Percentiles rank a stretch among this genome's conserved stretches.
These are phyloP conservation scores for Fusarium sp. DNA, from an alignment of 2,329 filamentous ascomycete genomes.

Conservation along the genomic window DNA sequence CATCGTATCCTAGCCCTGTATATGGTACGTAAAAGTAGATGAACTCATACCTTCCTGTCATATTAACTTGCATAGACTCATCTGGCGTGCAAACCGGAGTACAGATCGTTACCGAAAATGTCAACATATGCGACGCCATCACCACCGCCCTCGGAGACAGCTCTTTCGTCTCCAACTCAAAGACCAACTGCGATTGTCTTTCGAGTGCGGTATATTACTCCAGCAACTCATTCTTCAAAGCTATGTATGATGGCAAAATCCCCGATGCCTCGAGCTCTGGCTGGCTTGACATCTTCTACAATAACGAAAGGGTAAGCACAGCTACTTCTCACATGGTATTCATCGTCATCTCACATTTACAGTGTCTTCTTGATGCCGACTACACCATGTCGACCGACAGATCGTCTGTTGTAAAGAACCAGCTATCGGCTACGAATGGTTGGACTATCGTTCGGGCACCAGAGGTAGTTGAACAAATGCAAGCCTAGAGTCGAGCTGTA, in stretches of 20 bases:
- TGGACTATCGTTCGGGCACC: conserved; percentile 7
- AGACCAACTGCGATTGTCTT: conserved; percentile 6
- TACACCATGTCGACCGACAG: neutral
- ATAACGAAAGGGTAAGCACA: neutral
- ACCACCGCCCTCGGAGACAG: neutral
- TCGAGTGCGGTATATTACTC: neutral
- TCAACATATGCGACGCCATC: conserved; percentile 10
- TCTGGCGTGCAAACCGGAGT: neutral
- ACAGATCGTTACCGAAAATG: neutral
- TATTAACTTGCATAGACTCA: neutral
- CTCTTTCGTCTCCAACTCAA: neutral
- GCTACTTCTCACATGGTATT: rapidly evolving
- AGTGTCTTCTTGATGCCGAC: conserved; percentile 3
- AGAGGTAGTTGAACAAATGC: neutral
- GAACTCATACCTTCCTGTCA: rapidly evolving
- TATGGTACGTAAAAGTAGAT: neutral
- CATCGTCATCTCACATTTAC: neutral
- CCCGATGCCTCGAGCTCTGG: neutral
- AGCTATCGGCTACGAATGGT: conserved; percentile 1
- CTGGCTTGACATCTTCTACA: neutral
- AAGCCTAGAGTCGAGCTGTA: too few species aligned
- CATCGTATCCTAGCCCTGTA: neutral
- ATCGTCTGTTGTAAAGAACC: neutral
- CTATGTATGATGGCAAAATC: conserved; percentile 1
- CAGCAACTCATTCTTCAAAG: neutral